phyloP scores from a whole-genome alignment of 768 basidiomycete species.

The Leccinum obscurum region DNA sequence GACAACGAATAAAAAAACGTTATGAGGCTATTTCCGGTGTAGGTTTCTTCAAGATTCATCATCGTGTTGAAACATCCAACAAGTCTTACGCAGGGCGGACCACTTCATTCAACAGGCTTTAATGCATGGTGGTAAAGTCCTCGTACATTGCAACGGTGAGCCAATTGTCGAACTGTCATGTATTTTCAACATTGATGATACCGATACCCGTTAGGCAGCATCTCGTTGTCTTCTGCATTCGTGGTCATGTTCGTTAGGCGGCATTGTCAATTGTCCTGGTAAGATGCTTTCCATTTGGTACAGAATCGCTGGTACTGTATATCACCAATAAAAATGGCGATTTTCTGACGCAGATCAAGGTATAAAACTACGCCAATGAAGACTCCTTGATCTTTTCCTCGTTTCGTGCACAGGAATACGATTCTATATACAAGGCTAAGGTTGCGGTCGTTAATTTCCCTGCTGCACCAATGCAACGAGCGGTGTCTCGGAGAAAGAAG shows the following conservation, averaged over 20 bases:
- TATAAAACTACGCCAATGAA: constrained; percentile 27
- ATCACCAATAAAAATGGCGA: constrained; percentile 76
- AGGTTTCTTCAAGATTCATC: constrained; percentile 23
- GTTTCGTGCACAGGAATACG: constrained; percentile 67
- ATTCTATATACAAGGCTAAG: constrained; percentile 85
- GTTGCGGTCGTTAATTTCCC: constrained; percentile 66
- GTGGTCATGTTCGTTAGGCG: constrained; percentile 96
- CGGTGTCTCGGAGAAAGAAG: constrained; percentile 62
- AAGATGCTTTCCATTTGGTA: constrained; percentile 84
- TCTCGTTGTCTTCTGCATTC: constrained; percentile 84
- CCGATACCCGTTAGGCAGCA: constrained; percentile 58
- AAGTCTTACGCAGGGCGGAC: constrained; percentile 55
- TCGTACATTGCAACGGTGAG: constrained; percentile 89
- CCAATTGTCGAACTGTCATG: constrained; percentile 1
- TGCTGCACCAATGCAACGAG: constrained; percentile 38
- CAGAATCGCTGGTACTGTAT: constrained; percentile 93
- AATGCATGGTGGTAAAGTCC: constrained; percentile 62
- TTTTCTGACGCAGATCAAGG: constrained; percentile 91
- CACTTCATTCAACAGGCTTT: constrained; percentile 68
- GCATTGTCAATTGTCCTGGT: constrained; percentile 76
- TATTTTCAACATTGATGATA: background rate
- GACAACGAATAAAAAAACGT: constrained; percentile 96
- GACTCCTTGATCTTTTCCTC: constrained; percentile 2
- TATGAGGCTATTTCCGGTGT: constrained; percentile 88
- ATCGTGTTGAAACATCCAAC: background rate